Percentiles rank a stretch among this genome's conserved stretches.
phyloP scores from a whole-genome alignment of 345 rosid genomes.

The Ricinus communis region DNA sequence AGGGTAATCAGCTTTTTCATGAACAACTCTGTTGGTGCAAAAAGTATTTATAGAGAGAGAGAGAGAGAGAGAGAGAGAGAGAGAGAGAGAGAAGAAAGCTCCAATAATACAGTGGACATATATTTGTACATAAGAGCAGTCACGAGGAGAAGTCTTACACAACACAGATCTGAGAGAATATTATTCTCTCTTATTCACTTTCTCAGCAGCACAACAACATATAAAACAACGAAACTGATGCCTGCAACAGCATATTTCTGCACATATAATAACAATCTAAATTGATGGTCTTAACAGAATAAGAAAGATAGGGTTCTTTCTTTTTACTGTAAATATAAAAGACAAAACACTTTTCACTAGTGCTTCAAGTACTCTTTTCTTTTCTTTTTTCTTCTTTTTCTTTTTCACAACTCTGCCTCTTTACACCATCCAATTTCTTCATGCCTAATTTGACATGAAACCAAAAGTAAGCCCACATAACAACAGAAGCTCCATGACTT shows the following conservation, averaged over 20 bases:
- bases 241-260: slow-evolving; percentile 45
- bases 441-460: neutral
- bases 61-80: slow-evolving; percentile 19
- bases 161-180: slow-evolving; percentile 44
- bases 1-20: slow-evolving; percentile 9
- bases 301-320: slow-evolving; percentile 18
- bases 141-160: slow-evolving; percentile 39
- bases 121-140: slow-evolving; percentile 25
- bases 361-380: too few relatives aligned
- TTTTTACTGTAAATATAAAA: slow-evolving; percentile 19
- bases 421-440: neutral
- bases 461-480: neutral
- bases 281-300: slow-evolving; percentile 30
- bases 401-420: neutral
- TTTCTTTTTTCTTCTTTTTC: neutral
- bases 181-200: slow-evolving; percentile 24
- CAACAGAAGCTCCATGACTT: slow-evolving; percentile 13
- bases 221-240: slow-evolving; percentile 48
- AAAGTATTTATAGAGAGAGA: neutral
- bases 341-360: slow-evolving; percentile 3
- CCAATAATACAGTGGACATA: slow-evolving; percentile 35
- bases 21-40: slow-evolving; percentile 3
- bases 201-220: slow-evolving; percentile 35
- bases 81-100: slow-evolving; percentile 16
- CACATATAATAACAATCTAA: slow-evolving; percentile 29